A percentile compares a stretch with the other conserved stretches of the same genome.
These are phyloP conservation scores for Phaeosphaeria sp. DNA, from an alignment of 2,329 filamentous ascomycete genomes.

Conservation along the genomic window DNA sequence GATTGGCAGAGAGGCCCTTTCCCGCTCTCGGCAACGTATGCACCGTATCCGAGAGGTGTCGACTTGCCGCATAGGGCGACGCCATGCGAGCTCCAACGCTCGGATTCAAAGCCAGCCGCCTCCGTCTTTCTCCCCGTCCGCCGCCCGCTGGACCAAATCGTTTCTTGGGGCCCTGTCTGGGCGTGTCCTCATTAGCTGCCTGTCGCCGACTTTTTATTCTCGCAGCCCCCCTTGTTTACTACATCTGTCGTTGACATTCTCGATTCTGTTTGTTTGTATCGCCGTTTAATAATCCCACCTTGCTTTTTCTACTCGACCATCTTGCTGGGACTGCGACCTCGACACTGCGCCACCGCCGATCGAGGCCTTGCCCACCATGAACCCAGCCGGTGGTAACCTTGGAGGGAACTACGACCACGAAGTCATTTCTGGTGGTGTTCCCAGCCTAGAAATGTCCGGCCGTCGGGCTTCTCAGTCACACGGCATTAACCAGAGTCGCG, in stretches of 20 bases:
- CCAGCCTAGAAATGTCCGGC: conserved; percentile 37
- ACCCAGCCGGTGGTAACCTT: conserved; percentile 52
- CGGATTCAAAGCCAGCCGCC: conserved; percentile 33
- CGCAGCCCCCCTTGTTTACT: conserved; percentile 12
- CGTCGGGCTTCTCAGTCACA: conserved; percentile 23
- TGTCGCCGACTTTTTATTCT: conserved; percentile 25
- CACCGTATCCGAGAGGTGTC: conserved; percentile 15
- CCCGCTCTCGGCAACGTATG: conserved; percentile 18
- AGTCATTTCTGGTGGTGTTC: conserved; percentile 45
- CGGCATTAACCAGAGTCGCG: conserved; percentile 17
- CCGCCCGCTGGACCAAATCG: conserved; percentile 20
- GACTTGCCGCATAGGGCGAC: conserved; percentile 5
- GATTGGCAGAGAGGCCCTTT: conserved; percentile 11
- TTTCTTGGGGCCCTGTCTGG: conserved; percentile 18
- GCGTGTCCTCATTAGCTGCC: conserved; percentile 21
- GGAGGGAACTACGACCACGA: conserved; percentile 52
- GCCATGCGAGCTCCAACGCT: conserved; percentile 15
- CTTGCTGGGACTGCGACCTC: not conserved
- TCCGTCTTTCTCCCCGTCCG: conserved; percentile 20
- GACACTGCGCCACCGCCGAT: conserved; percentile 12
- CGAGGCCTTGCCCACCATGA: conserved; percentile 44
- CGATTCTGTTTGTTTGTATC: conserved; percentile 11
- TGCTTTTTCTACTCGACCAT: conserved; percentile 2
- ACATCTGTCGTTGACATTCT: conserved; percentile 3
- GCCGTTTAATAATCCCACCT: conserved; percentile 26